Percentiles rank a stretch among this genome's conserved stretches.
phyloP scores from a whole-genome alignment of 1,284 basidiomycete genomes.

The Inonotus hispidus region DNA sequence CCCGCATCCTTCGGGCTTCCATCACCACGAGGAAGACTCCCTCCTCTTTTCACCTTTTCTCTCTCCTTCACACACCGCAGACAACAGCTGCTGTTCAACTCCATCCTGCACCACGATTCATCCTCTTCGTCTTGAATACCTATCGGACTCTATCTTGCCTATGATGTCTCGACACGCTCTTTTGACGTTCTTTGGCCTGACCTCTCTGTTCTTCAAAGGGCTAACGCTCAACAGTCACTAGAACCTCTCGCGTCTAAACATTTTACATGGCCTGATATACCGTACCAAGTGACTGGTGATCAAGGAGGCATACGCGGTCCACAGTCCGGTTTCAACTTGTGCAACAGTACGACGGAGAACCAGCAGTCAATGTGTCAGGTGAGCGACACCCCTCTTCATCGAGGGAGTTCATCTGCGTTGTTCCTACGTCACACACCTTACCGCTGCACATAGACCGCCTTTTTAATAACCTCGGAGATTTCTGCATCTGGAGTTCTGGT shows the following conservation, averaged over 20 bases:
- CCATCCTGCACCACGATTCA: background rate
- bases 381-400: slow-evolving; percentile 16
- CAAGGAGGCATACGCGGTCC: slow-evolving; percentile 43
- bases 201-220: slow-evolving; percentile 3
- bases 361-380: slow-evolving; percentile 56
- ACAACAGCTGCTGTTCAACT: background rate
- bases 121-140: background rate
- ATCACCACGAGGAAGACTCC: background rate
- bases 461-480: slow-evolving; percentile 22
- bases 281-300: slow-evolving; percentile 50
- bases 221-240: slow-evolving; percentile 17
- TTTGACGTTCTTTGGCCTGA: slow-evolving; percentile 19
- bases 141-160: background rate
- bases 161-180: slow-evolving; percentile 22
- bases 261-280: slow-evolving; percentile 25
- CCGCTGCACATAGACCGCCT: slow-evolving; percentile 17
- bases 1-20: background rate
- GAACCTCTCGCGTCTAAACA: slow-evolving; percentile 22
- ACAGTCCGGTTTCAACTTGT: slow-evolving; percentile 62
- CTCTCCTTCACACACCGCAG: background rate
- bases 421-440: no score
- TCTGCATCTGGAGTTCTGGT: slow-evolving; percentile 28
- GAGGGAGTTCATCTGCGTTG: background rate
- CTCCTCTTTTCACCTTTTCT: background rate
- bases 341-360: slow-evolving; percentile 65